Base-by-base conservation (phyloP, 1,139 yeast genomes). In the Diutina ranongensis region DNA sequence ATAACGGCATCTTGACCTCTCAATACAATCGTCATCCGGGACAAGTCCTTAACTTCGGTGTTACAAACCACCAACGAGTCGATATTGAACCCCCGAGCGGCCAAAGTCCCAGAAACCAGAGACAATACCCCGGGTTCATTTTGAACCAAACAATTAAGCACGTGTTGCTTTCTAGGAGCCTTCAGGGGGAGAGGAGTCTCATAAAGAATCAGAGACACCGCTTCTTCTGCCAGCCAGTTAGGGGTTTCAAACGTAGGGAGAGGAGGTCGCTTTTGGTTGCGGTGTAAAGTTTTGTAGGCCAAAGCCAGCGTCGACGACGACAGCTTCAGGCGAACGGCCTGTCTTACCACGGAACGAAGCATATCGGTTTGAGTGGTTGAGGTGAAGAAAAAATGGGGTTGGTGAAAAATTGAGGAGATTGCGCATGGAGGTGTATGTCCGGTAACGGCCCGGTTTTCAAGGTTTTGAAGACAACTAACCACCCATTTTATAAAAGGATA, bases 111-210 rank as follows among this genome's bases (percentile, higher is more conserved):
- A 3, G 97, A 84, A 45, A 92, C 87, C 48, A 94, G 77, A 44
- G 95, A 83, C 58, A 92, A 72, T 46, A 92, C 98, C 71, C 98
- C 98, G 4, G 98, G 98, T 67, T 92, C 98, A 65, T 92, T 89
- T 66, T 92, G 98, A 34, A 92, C 98, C 62, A 92, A 74, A 68
- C 98, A 92, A 74, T 92, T 94, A 62, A 92, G 73, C 44, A 92
- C 94, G 58, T 92, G 97, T 58, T 85, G 87, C 52, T 81, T 81
- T 54, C 75, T 71, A 36, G 88, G 86, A 3, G 78, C 76, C 47
- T 65, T 73, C 5, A 84, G 74, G 18, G 85, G 83, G 22, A 79
- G 67, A 49, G 98, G 98, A 4, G 96, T 87, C 64, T 92, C 97
- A 65, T 89, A 92, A 54, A 92, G 71, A 54, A 92, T 92, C 16